Conservation (phyloP, 441 rosid species). For the Macaranga tanarius region DNA sequence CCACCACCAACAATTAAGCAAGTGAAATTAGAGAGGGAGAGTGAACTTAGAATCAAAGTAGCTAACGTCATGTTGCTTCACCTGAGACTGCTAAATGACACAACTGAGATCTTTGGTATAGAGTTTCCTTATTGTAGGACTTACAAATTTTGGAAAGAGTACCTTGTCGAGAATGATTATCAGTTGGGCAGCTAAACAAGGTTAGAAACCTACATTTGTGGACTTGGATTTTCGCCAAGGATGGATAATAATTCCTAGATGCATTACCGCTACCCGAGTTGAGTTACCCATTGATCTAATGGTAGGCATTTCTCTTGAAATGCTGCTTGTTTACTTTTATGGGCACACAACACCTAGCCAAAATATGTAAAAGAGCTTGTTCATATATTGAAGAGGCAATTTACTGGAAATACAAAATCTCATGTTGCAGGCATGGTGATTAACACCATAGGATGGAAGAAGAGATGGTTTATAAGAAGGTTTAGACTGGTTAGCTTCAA, state of each 20-base stretch:
- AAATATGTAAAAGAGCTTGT: conserved; percentile 86
- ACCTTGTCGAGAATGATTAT: conserved; percentile 85
- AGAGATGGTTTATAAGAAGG: too few relatives aligned
- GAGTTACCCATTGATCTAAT: conserved; percentile 92
- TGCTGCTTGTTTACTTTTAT: conserved; percentile 81
- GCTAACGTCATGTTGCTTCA: conserved; percentile 62
- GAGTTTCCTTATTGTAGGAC: conserved; percentile 91
- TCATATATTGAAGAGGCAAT: conserved; percentile 72
- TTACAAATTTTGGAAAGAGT: conserved; percentile 87
- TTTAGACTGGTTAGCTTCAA: too few relatives aligned
- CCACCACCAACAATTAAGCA: conserved; percentile 50
- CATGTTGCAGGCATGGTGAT: conserved; percentile 89
- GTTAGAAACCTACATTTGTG: conserved; percentile 85
- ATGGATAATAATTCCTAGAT: conserved; percentile 75
- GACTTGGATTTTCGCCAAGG: conserved; percentile 97
- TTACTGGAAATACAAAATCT: conserved; percentile 66
- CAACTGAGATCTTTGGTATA: conserved; percentile 87
- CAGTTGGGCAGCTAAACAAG: conserved; percentile 93
- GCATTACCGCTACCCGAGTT: conserved; percentile 86
- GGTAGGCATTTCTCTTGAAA: conserved; percentile 86
- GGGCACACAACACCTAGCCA: conserved; percentile 82
- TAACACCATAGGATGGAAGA: conserved; percentile 98
- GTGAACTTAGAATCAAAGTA: conserved; percentile 86
- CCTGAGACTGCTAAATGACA: conserved; percentile 68
- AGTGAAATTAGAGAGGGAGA: conserved; percentile 76